phyloP scores from a whole-genome alignment of 2,329 filamentous ascomycete genomes.

The Aspergillus sp. region DNA sequence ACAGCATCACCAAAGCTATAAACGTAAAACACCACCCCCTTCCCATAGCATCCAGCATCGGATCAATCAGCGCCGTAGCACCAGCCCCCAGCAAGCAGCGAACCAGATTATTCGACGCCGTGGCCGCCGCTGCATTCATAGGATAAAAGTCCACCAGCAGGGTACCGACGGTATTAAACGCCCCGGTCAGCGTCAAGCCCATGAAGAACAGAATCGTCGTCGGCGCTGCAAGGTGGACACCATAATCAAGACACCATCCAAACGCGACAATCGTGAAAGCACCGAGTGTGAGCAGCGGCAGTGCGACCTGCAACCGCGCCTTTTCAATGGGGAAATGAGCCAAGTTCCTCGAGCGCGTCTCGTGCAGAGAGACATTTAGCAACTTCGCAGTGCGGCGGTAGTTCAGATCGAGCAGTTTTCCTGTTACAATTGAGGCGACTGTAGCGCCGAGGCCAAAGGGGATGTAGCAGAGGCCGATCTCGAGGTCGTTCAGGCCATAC shows the following conservation, averaged over 20 bases:
- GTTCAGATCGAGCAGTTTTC: constrained; percentile 23
- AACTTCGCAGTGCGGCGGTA: constrained; percentile 19
- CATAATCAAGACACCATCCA: constrained; percentile 39
- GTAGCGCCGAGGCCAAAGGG: constrained; percentile 33
- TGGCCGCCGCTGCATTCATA: constrained; percentile 40
- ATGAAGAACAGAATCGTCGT: constrained; percentile 42
- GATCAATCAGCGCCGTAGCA: constrained; percentile 43
- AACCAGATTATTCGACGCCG: constrained; percentile 46
- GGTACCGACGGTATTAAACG: constrained; percentile 47
- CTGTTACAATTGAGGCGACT: constrained; percentile 18
- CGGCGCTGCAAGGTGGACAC: constrained; percentile 34
- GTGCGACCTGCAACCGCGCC: constrained; percentile 21
- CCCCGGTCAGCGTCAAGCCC: constrained; percentile 40
- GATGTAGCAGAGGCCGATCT: constrained; percentile 43
- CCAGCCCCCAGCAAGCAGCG: constrained; percentile 47
- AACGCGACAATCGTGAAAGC: constrained; percentile 21
- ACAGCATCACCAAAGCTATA: constrained; percentile 8
- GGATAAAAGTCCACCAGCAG: constrained; percentile 49
- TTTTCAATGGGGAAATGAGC: constrained; percentile 21
- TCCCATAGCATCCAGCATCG: constrained; percentile 32
- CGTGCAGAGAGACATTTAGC: not conserved
- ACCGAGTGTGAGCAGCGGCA: constrained; percentile 19
- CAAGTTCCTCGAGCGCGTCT: constrained; percentile 6
- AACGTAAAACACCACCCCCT: constrained; percentile 14
- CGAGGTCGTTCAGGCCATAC: constrained; percentile 50